Conservation (phyloP, 2,329 filamentous ascomycete species). For the Penicillium rolfsii region DNA sequence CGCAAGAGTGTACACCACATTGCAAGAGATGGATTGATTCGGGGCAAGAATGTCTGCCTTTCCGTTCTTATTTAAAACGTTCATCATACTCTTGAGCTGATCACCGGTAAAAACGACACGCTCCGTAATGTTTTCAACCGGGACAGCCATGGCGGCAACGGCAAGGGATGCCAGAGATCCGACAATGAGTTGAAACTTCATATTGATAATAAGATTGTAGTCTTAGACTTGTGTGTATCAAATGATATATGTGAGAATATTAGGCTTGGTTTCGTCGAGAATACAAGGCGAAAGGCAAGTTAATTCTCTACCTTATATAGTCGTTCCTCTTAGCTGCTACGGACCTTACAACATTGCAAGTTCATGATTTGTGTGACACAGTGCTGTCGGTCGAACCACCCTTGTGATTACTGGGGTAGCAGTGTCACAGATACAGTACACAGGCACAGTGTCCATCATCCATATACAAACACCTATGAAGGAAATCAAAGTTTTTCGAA, state of each 20-base stretch:
- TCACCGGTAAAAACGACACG: conserved; percentile 7
- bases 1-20: conserved; percentile 17
- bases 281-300: not conserved
- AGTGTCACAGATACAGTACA: not conserved
- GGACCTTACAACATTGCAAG: not conserved
- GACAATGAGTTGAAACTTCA: conserved; percentile 18
- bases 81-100: conserved; percentile 14
- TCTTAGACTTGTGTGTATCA: not conserved
- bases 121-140: not conserved
- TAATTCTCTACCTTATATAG: not conserved
- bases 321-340: not conserved
- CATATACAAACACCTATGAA: not conserved
- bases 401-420: not conserved
- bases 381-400: not conserved
- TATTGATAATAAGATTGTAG: conserved; percentile 2
- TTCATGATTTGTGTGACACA: not conserved
- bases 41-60: not conserved
- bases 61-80: conserved; percentile 1
- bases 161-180: conserved; percentile 13
- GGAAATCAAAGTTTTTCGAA: not conserved
- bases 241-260: not conserved
- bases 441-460: not conserved
- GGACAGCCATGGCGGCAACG: conserved; percentile 14
- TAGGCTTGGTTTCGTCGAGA: not conserved
- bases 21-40: conserved; percentile 20